These are phyloP conservation scores for Geosmithia putterillii DNA, from an alignment of 2,329 filamentous ascomycete species.

Conservation along the genomic window DNA sequence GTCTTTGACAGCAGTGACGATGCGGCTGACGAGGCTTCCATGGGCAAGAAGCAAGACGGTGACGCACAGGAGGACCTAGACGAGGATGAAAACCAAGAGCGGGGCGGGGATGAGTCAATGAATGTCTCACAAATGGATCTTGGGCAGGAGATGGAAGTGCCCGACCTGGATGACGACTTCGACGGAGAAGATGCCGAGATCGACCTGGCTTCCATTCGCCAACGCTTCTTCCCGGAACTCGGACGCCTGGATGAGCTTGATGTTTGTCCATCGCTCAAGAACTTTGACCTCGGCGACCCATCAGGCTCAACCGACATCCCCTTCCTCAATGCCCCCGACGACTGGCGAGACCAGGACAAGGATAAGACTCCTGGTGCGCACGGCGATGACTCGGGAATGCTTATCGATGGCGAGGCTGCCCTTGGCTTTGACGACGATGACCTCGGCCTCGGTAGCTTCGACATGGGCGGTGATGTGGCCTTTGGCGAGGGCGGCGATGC, in stretches of 20 bases:
- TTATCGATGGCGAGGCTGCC: slow-evolving; percentile 77
- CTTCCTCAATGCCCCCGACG: slow-evolving; percentile 79
- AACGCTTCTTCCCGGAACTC: slow-evolving; percentile 79
- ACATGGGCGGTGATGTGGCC: slow-evolving; percentile 59
- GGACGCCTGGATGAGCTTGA: slow-evolving; percentile 69
- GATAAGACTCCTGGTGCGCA: slow-evolving; percentile 39
- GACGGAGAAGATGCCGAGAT: slow-evolving; percentile 54
- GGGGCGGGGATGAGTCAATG: slow-evolving; percentile 2
- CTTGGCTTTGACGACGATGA: slow-evolving; percentile 65
- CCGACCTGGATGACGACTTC: slow-evolving; percentile 22
- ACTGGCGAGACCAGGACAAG: slow-evolving; percentile 64
- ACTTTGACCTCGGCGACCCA: slow-evolving; percentile 79
- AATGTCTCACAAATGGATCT: slow-evolving; percentile 5
- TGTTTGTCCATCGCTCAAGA: slow-evolving; percentile 89
- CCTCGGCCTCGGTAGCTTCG: slow-evolving; percentile 58
- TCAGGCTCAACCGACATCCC: slow-evolving; percentile 80
- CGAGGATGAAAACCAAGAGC: slow-evolving; percentile 8
- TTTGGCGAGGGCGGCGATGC: slow-evolving; percentile 95
- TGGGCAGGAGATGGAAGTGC: slow-evolving; percentile 3
- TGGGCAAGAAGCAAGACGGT: slow-evolving; percentile 22
- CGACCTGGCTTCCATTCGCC: slow-evolving; percentile 61
- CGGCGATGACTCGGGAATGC: slow-evolving; percentile 64
- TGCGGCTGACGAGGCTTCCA: slow-evolving; percentile 34
- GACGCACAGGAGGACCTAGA: slow-evolving; percentile 26
- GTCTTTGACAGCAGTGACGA: slow-evolving; percentile 99